These are phyloP conservation scores for Mucor racemosus DNA, from an alignment of 371 early-diverging fungal species.

Conservation along the genomic window DNA sequence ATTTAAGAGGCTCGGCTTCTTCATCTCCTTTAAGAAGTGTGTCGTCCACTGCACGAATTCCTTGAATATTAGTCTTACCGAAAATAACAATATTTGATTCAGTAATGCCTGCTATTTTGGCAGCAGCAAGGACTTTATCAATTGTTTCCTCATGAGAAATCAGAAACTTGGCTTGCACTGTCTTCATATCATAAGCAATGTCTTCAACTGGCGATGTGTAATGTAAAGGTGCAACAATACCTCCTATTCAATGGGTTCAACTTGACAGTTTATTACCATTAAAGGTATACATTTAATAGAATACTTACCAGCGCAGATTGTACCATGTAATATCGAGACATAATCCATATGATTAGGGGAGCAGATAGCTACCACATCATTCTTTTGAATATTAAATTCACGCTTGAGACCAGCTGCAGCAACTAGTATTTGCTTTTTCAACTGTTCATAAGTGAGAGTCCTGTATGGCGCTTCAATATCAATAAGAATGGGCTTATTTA, in stretches of 20 bases:
- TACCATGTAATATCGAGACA: constrained; percentile 10
- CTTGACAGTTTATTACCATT: too few species aligned
- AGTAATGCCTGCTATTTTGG: constrained; percentile 53
- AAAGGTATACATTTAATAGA: too few species aligned
- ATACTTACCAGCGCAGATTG: constrained; percentile 26
- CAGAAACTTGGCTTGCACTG: constrained; percentile 57
- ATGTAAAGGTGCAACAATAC: constrained; percentile 65
- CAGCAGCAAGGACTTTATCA: constrained; percentile 50
- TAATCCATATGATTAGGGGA: constrained; percentile 57
- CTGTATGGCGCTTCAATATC: neutral
- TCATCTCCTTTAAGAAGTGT: constrained; percentile 13
- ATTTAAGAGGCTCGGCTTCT: constrained; percentile 8
- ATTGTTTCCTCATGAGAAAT: constrained; percentile 41
- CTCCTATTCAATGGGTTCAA: constrained; percentile 41
- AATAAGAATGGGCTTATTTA: neutral
- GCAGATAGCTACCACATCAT: constrained; percentile 70
- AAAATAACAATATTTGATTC: constrained; percentile 54
- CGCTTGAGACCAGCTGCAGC: neutral
- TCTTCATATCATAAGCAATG: constrained; percentile 65
- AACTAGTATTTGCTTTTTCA: neutral
- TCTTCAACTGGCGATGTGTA: constrained; percentile 56
- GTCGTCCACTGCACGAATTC: constrained; percentile 28
- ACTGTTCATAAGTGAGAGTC: neutral
- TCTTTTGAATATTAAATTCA: constrained; percentile 24
- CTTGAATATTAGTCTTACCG: constrained; percentile 37